Evolutionary conservation across 371 early-diverging fungal species (phyloP), one percentile per base, ranked within the genome.

Genomic region (Mucor plumbeus): DNA sequence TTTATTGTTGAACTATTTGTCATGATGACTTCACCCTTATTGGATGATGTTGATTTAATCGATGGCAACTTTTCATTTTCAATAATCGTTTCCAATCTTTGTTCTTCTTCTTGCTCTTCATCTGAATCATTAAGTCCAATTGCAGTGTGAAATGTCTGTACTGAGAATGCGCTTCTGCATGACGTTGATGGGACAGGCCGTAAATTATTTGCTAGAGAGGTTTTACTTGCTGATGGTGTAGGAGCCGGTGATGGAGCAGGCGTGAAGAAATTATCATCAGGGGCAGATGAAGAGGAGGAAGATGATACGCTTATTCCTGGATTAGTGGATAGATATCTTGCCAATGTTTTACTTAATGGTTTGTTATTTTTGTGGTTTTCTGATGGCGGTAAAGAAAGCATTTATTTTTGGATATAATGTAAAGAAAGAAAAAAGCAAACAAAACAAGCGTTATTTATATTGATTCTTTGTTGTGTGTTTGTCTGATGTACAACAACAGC

Each of bases 61-160:
- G 19, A 11, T n/a, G 31, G 5, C 31, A 26, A 8, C 19, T 17
- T 63, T 48, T 47, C 38, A 54, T 57, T 56, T 9, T 33, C 19
- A 17, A 36, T 55, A 5, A 33, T 57, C 14, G 56, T 64, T 33
- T 44, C 55, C 17, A 33, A n/a, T 59, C 21, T 21, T 33, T 48
- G 54, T 17, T 5, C 38, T 14, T 21, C n/a, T 14, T n/a, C 53
- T 31, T 50, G 19, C 35, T 67, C 40, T 33, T 63, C 68, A 41
- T 66, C 41, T 15, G 47, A 58, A 3, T 55, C 53, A 53, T 31
- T 14, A 53, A 31, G 26, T 1, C 53, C 71, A 21, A 67, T 17
- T 33, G 71, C 71, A 34, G 71, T 71, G 55, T 71, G 71, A 67
- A 67, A 71, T 26, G 71, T 59, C 33, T 71, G 71, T n/a, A 63